phyloP scores from a whole-genome alignment of 805 yeast genomes.

The Candida coleopterorum region DNA sequence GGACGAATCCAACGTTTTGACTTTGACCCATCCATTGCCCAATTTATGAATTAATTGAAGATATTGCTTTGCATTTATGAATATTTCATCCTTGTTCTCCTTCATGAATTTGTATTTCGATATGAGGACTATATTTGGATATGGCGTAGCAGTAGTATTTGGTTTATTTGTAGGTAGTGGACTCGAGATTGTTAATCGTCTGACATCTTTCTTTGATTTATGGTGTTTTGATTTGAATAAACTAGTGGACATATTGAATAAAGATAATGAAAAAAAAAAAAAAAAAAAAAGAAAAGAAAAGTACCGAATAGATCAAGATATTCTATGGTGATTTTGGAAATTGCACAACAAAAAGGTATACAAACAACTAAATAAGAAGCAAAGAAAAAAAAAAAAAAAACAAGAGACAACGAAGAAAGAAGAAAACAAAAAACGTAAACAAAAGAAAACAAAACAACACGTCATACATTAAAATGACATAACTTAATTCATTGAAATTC shows the following conservation, averaged over 20 bases:
- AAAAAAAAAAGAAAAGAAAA: too few relatives aligned
- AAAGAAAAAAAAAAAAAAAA: too few relatives aligned
- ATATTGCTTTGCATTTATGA: constrained; percentile 23
- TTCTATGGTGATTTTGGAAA: too few relatives aligned
- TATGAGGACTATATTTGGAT: constrained; percentile 22
- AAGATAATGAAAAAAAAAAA: neutral
- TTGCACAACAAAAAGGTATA: too few relatives aligned
- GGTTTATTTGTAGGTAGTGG: constrained; percentile 13
- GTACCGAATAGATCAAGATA: too few relatives aligned
- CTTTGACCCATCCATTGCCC: constrained; percentile 39
- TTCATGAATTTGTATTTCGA: constrained; percentile 30
- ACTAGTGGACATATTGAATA: constrained; percentile 17
- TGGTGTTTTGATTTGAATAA: constrained; percentile 21
- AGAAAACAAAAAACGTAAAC: too few relatives aligned
- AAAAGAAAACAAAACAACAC: too few relatives aligned
- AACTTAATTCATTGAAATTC: too few relatives aligned
- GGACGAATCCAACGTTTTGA: constrained; percentile 21
- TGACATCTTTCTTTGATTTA: constrained; percentile 22
- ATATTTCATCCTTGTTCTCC: constrained; percentile 23
- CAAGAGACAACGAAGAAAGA: too few relatives aligned
- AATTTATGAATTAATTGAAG: constrained; percentile 29
- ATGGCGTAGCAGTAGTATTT: neutral
- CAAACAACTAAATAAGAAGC: too few relatives aligned
- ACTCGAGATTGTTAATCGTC: constrained; percentile 22
- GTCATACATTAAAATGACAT: too few relatives aligned